phyloP scores from a whole-genome alignment of 306 rosid species.

The Adenanthera pavonina region DNA sequence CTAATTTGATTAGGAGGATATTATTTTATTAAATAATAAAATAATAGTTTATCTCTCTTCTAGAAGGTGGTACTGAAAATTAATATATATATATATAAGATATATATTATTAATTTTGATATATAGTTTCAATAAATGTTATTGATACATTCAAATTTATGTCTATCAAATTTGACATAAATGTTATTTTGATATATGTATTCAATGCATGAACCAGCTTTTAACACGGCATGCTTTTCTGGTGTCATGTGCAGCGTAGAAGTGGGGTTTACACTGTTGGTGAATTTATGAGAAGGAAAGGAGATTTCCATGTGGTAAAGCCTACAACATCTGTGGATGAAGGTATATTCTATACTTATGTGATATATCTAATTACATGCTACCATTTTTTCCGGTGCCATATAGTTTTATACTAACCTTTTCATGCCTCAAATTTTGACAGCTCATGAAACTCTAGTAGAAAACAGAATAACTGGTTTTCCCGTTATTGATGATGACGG shows the following conservation, averaged over 20 bases:
- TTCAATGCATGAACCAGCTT: slow-evolving; percentile 14
- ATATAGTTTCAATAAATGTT: no score
- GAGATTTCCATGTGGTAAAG: slow-evolving; percentile 77
- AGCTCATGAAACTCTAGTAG: slow-evolving; percentile 90
- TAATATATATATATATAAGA: no score
- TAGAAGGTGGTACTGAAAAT: no score
- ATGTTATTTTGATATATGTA: background rate
- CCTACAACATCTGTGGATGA: slow-evolving; percentile 90
- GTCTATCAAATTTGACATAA: no score
- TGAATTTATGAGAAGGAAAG: slow-evolving; percentile 88
- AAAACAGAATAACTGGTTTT: slow-evolving; percentile 91
- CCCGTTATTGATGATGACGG: slow-evolving; percentile 90
- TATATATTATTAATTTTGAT: no score
- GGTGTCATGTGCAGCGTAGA: slow-evolving; percentile 53
- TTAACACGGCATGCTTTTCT: slow-evolving; percentile 30
- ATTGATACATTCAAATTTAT: no score
- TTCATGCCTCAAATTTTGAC: slow-evolving; percentile 39
- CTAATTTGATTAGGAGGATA: no score
- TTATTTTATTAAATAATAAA: no score
- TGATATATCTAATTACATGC: slow-evolving; percentile 2
- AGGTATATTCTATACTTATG: slow-evolving; percentile 53
- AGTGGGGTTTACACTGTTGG: slow-evolving; percentile 78
- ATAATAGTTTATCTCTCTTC: no score
- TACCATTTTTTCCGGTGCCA: background rate
- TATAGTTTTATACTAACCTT: slow-evolving; percentile 36